phyloP scores from a whole-genome alignment of 768 basidiomycete species.

The Auriculariales sp. region DNA sequence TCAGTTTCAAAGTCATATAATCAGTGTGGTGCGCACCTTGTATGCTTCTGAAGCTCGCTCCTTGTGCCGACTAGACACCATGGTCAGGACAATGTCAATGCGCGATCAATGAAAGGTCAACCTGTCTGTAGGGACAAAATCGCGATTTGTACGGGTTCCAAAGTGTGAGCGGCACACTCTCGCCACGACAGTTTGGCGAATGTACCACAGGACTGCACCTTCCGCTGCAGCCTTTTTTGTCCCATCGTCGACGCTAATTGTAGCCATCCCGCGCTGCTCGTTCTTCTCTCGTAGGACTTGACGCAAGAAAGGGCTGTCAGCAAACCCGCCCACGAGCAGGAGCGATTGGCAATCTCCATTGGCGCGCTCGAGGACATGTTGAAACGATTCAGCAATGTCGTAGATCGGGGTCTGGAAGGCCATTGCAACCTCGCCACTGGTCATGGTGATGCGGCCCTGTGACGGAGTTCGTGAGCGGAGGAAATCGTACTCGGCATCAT shows the following conservation, averaged over 20 bases:
- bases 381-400: background rate
- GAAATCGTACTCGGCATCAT: background rate
- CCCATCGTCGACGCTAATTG: background rate
- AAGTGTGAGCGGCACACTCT: background rate
- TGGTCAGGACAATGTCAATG: background rate
- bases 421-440: background rate
- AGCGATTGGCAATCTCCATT: background rate
- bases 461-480: no score
- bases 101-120: no score
- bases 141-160: background rate
- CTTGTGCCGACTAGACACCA: no score
- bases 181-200: background rate
- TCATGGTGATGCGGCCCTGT: slow-evolving; percentile 1
- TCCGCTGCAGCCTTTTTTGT: slow-evolving; percentile 1
- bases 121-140: background rate
- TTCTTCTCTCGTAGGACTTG: background rate
- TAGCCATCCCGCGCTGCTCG: background rate
- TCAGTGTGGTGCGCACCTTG: background rate
- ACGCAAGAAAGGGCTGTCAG: background rate
- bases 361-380: background rate
- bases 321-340: background rate
- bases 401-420: background rate
- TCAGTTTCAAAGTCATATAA: background rate
- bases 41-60: background rate
- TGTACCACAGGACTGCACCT: slow-evolving; percentile 4